Evolutionary conservation across 441 rosid genomes (phyloP).

Genomic region (Gossypium davidsonii): DNA sequence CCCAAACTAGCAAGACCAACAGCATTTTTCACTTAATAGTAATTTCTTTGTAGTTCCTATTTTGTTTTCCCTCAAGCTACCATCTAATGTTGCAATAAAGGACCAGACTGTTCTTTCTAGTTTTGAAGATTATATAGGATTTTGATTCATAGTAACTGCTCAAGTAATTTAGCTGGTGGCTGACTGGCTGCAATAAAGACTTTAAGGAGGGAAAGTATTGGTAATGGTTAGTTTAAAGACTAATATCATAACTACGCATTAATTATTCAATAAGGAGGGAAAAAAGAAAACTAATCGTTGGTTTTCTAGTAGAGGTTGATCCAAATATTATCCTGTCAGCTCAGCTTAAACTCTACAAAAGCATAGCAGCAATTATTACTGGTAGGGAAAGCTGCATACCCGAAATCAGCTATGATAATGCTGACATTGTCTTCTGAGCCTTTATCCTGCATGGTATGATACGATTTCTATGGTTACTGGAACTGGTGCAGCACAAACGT

Average conservation of each 20-base stretch:
- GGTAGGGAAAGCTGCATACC: slow-evolving; percentile 38
- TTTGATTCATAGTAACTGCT: not conserved
- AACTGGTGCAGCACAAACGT: not conserved
- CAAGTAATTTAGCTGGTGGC: not conserved
- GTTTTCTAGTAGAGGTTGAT: not conserved
- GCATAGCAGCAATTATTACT: slow-evolving; percentile 3
- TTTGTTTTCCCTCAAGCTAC: not conserved
- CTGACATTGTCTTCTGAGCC: slow-evolving; percentile 79
- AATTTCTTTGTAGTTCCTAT: no score
- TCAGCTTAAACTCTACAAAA: not conserved
- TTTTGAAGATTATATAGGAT: not conserved
- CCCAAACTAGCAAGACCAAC: not conserved
- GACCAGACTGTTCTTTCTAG: not conserved
- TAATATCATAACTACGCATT: not conserved
- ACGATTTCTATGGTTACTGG: slow-evolving; percentile 6
- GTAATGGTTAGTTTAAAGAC: not conserved
- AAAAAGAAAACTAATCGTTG: not conserved
- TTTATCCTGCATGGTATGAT: slow-evolving; percentile 49
- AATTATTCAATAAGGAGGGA: not conserved
- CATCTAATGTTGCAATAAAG: not conserved
- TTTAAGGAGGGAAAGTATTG: not conserved
- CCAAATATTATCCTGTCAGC: not conserved
- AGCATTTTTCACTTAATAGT: no score
- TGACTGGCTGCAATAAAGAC: not conserved
- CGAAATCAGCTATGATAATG: slow-evolving; percentile 78